Evolutionary conservation across 352 stramenopile genomes (phyloP), one percentile per base, ranked within the genome.

Genomic region (Hyphochytrium catenoides): DNA sequence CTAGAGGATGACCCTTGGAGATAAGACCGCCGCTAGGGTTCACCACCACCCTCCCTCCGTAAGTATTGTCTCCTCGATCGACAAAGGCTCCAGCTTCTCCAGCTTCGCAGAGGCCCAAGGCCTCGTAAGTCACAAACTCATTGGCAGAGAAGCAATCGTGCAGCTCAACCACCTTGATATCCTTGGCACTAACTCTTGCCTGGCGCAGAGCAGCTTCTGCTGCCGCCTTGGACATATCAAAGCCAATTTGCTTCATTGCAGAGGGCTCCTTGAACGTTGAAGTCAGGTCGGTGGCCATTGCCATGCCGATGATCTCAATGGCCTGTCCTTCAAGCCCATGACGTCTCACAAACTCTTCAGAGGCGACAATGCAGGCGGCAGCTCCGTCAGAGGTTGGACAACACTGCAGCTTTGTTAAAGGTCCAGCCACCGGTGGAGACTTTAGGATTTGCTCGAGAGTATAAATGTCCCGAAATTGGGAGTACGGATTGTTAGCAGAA

Each of bases 381-480:
- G 36, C 41, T n/a, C 41, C 41, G 39, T 47, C 41, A 17, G 35
- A 46, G 8, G 41, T 47, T 11, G 41, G 41, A 24, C 35, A 47
- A 37, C 41, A 47, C 39, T 47, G 41, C 18, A 47, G 39, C 39
- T 47, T 47, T 26, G 41, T 47, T 7, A 47, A 22, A n/a, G 41
- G 41, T 9, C 19, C 34, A 16, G 43, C 26, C 7, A 47, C 39
- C 21, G 18, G 15, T 16, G 35, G 41, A 15, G 16, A 27, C 16
- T 36, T 46, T 26, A 46, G 19, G 36, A 47, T 47, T 37, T 43
- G 26, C 15, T 47, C 41, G 8, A 46, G 36, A 21, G 41, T 41
- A 25, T 47, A 47, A 12, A 39, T 18, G 30, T 47, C 36, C 26
- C 22, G 32, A 18, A 47, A 47, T 18, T 47, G 41, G 17, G 34